Evolutionary conservation across 2,329 filamentous ascomycete species (phyloP), one percentile per base, ranked within the genome.

Genomic region (Calonectria ilicicola): DNA sequence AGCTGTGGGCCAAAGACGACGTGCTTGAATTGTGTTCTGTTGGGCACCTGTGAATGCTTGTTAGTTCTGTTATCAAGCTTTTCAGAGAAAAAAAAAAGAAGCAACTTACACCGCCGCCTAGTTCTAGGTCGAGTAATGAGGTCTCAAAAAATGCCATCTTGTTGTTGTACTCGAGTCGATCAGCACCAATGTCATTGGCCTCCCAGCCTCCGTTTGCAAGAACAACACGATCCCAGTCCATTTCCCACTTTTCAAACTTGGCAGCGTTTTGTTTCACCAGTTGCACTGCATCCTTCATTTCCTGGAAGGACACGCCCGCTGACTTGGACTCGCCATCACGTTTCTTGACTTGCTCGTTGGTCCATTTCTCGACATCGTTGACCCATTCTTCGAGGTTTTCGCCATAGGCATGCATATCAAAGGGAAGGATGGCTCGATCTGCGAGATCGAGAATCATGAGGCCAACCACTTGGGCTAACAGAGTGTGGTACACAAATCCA

Each of bases 11-110:
- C 96, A 81, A 96, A 98, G 69, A 99, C 86, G 80, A 97, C 90
- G 84, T 98, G 97, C 83, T 97, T 98, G 88, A 95, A 99, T 84
- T 98, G 97, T 6, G 94, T 94, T 75, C 96, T 92, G 78, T 95
- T 95, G 46, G 94, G 94, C 5, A 98, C 90, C 93, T 95, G 60
- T 70, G 27, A 3, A 10, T 8, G 38, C 70, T 64, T 69, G 76
- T 80, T 64, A 79, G 69, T 46, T 32, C 42, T 3, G 14, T 10
- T 9, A 60, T 53, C 10, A 17, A 60, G 21, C 27, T 29, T 10
- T 66, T 38, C 17, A 38, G 5, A 9, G 5, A 9, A 5, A 32
- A 32, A 32, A 64, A 40, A 14, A 4, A 60, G 21, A 32, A 63
- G n/a, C 35, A 68, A 92, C 94, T 88, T 90, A 97, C 93, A 72